Evolutionary conservation across 495 filamentous ascomycete species (phyloP), one percentile per base, ranked within the genome.

Genomic region (Podospora pseudocomata): DNA sequence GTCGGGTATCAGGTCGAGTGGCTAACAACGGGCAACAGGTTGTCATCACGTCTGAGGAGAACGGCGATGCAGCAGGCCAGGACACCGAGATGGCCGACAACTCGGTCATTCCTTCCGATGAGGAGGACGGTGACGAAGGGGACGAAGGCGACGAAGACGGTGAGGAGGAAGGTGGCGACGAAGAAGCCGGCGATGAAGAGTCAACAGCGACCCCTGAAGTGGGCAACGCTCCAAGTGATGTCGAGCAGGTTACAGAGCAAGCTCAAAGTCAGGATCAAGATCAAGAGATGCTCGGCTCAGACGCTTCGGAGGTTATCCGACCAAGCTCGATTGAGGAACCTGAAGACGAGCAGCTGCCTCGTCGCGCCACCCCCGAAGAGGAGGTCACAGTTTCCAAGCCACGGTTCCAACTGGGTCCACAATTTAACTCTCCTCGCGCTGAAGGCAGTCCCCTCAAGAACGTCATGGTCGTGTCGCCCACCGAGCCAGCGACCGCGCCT

Each of bases 81-180:
- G 76, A 83, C 62, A 75, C 77, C 66, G 77, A 81, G 62, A 81
- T 85, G 81, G 74, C 86, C 0, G 89, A 90, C 53, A 83, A 80
- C 5, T 79, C 77, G 15, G 86, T 85, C 44, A 82, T 86, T 44
- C 86, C 82, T 26, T 88, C 86, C 53, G 87, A 88, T 67, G 39
- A 49, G 15, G 39, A 49, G 39, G 39, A 49, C 9, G 39, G 78
- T 78, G 77, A 83, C 65, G 76, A 77, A 64, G 70, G 76, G 2
- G 78, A 77, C 1, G 77, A 75, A 3, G 80, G 78, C 18, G 81
- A 81, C 16, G 81, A 79, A 1, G 80, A 78, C 27, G 79, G 76
- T 1, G 79, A 80, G 34, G 78, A 76, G n/a, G 81, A 81, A 16
- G 77, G 76, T 18, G 75, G 74, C 0, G 76, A 75, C 3, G 77